Evolutionary conservation across 352 stramenopile species (phyloP).

Genomic region (Aphanomyces invadans): DNA sequence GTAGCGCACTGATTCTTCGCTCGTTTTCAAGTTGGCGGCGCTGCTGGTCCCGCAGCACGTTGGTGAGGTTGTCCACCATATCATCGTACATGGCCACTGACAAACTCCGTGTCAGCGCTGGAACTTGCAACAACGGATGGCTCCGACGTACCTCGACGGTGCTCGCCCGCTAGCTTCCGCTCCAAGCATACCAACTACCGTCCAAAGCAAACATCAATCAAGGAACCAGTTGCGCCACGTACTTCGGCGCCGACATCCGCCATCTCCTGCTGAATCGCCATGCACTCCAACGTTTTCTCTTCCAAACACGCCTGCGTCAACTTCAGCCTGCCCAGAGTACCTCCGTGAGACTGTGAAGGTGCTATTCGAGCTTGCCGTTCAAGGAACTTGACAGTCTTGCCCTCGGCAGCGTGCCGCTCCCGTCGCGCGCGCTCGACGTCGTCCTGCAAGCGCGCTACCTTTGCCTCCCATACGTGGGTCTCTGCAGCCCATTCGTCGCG

Average conservation of each 20-base stretch:
- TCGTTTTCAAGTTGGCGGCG: background rate
- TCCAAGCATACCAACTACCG: conserved; percentile 4
- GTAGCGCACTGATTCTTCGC: background rate
- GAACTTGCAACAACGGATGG: too few species aligned
- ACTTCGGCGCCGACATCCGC: background rate
- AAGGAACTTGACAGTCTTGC: background rate
- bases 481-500: background rate
- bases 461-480: background rate
- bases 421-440: background rate
- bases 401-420: background rate
- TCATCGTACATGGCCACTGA: conserved; percentile 18
- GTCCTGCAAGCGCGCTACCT: background rate
- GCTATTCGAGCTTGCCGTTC: too few species aligned
- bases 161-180: conserved; percentile 5
- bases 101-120: too few species aligned
- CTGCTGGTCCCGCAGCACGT: conserved; percentile 9
- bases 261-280: background rate
- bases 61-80: conserved; percentile 19
- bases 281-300: conserved; percentile 6
- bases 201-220: too few species aligned
- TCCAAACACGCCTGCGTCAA: background rate
- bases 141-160: conserved; percentile 13
- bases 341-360: too few species aligned
- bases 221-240: too few species aligned
- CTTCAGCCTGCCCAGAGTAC: background rate